Evolutionary conservation across 2,329 filamentous ascomycete genomes (phyloP).

Genomic region (Coniochaeta sp.): DNA sequence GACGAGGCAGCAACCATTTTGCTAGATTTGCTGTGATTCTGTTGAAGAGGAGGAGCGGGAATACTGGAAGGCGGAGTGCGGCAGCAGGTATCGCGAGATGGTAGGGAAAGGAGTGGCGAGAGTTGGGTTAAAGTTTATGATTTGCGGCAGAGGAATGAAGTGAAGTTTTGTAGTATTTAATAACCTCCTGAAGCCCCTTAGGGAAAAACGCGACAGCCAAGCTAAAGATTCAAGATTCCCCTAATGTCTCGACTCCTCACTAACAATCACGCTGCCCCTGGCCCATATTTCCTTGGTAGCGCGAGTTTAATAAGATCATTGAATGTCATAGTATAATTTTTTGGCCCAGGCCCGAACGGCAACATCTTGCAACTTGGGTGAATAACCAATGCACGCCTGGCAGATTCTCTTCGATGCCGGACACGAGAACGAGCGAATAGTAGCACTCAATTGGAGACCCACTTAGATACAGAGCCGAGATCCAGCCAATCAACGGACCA

Average conservation of each 20-base stretch:
- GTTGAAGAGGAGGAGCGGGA: neutral
- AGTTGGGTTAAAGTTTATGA: neutral
- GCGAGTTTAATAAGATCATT: neutral
- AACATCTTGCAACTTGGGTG: too few species aligned
- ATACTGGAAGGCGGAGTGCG: neutral
- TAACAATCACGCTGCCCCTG: neutral
- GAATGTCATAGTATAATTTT: neutral
- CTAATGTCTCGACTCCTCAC: neutral
- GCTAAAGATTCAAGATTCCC: neutral
- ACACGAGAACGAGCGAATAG: neutral
- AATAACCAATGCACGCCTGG: neutral
- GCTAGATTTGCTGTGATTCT: neutral
- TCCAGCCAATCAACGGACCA: neutral
- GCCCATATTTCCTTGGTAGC: neutral
- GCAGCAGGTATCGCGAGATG: neutral
- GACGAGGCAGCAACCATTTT: neutral
- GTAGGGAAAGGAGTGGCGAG: neutral
- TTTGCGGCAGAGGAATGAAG: neutral
- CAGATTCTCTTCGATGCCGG: neutral
- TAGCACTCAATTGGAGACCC: neutral
- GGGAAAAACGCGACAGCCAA: neutral
- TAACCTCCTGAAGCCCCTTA: neutral
- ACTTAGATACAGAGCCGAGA: neutral
- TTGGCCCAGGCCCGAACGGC: too few species aligned
- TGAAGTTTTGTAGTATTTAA: neutral